A percentile compares a stretch with the other conserved stretches of the same genome.
Conservation (phyloP, 176 grass and related monocot genomes). For the Chrysopogon serrulatus region DNA sequence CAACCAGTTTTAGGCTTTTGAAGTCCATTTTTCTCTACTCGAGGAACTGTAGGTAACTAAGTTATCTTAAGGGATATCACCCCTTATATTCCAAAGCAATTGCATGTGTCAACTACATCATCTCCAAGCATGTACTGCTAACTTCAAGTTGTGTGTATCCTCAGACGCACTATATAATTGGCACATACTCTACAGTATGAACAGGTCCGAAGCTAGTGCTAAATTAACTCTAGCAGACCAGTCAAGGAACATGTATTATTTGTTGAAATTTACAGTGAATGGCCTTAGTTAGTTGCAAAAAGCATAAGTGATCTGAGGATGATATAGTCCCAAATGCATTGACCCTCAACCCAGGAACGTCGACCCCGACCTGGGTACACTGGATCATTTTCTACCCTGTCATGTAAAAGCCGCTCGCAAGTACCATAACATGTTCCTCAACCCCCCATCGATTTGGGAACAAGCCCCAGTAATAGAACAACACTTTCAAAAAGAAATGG, state of each 20-base stretch:
- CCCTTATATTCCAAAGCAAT: neutral
- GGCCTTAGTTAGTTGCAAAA: neutral
- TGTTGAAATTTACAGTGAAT: neutral
- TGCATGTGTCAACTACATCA: neutral
- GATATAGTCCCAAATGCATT: neutral
- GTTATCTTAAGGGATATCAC: too few species aligned
- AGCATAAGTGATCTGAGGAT: neutral
- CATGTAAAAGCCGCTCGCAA: too few species aligned
- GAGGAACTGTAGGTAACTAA: neutral
- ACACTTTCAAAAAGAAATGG: neutral
- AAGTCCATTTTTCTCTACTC: neutral
- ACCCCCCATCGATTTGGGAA: too few species aligned
- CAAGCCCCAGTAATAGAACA: neutral
- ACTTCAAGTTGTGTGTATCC: neutral
- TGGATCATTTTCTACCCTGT: too few species aligned
- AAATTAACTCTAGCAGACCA: neutral
- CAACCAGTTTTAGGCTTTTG: neutral
- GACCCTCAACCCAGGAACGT: neutral
- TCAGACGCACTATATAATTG: neutral
- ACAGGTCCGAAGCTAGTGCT: neutral
- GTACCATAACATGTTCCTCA: too few species aligned
- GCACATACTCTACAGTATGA: neutral
- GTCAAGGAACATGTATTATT: neutral
- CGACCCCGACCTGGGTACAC: too few species aligned
- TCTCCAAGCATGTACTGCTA: neutral